A percentile compares a stretch with the other conserved stretches of the same genome.
Conservation (phyloP, 164 flowering plant species). For the Kingdonia uniflora region DNA sequence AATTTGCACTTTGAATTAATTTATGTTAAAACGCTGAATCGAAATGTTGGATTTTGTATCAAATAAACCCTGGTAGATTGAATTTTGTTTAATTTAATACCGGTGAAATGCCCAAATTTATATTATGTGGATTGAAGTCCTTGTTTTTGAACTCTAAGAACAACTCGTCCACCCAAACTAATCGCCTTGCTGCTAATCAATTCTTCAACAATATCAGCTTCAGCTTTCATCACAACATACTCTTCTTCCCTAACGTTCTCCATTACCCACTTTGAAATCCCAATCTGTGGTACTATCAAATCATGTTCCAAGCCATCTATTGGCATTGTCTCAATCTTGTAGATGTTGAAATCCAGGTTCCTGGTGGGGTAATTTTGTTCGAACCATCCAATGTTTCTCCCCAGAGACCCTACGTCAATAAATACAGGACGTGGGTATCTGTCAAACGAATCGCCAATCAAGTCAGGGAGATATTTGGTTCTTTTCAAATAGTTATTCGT, state of each 20-base stretch:
- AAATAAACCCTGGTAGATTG: no score
- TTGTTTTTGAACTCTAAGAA: slow-evolving; percentile 53
- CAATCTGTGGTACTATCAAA: slow-evolving; percentile 9
- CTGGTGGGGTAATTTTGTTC: slow-evolving; percentile 49
- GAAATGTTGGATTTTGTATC: no score
- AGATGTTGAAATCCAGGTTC: slow-evolving; percentile 41
- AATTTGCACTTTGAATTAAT: no score
- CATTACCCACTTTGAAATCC: slow-evolving; percentile 59
- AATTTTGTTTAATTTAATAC: no score
- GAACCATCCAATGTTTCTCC: slow-evolving; percentile 38
- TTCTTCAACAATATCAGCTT: slow-evolving; percentile 64
- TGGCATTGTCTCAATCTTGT: slow-evolving; percentile 34
- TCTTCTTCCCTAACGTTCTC: slow-evolving; percentile 58
- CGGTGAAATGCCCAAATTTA: no score
- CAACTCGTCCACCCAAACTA: slow-evolving; percentile 60
- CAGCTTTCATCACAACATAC: slow-evolving; percentile 75
- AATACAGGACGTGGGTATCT: slow-evolving; percentile 56
- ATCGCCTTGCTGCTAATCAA: slow-evolving; percentile 48
- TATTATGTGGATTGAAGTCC: no score
- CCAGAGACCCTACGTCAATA: slow-evolving; percentile 38
- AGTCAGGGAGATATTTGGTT: slow-evolving; percentile 55
- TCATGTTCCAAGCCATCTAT: slow-evolving; percentile 16
- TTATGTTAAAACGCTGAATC: no score
- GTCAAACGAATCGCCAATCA: slow-evolving; percentile 48
- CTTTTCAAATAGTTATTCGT: slow-evolving; percentile 23